Conservation (phyloP, 768 basidiomycete genomes). For the Pulveroboletus sp. region DNA sequence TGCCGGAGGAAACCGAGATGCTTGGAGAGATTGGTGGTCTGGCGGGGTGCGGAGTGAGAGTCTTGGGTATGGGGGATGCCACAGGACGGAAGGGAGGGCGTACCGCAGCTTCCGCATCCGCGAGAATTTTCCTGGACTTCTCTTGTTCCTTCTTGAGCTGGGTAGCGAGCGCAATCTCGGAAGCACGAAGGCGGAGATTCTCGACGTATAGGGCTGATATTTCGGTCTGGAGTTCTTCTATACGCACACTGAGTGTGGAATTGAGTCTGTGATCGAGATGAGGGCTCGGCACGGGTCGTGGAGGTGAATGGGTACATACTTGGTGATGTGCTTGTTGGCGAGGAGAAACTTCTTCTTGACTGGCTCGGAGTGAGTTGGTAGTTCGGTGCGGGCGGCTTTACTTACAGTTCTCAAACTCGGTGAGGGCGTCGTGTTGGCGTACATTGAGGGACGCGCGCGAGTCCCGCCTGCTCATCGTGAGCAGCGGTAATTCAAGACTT, state of each 20-base stretch:
- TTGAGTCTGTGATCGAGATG: slow-evolving; percentile 54
- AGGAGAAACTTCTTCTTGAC: slow-evolving; percentile 92
- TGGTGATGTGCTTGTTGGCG: slow-evolving; percentile 89
- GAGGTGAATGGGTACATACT: slow-evolving; percentile 44
- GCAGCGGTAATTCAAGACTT: slow-evolving; percentile 10
- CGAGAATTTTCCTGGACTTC: slow-evolving; percentile 66
- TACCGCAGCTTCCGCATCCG: slow-evolving; percentile 74
- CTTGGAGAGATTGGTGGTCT: slow-evolving; percentile 61
- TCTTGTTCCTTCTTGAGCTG: slow-evolving; percentile 80
- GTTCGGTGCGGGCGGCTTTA: slow-evolving; percentile 5
- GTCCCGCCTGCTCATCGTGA: slow-evolving; percentile 35
- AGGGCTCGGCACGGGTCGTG: slow-evolving; percentile 8
- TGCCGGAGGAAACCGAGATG: slow-evolving; percentile 64
- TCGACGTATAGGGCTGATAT: slow-evolving; percentile 79
- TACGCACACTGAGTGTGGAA: slow-evolving; percentile 76
- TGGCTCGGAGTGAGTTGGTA: slow-evolving; percentile 35
- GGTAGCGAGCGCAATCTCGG: slow-evolving; percentile 69
- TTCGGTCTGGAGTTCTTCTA: slow-evolving; percentile 81
- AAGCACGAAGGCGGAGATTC: slow-evolving; percentile 76
- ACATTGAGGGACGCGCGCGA: slow-evolving; percentile 47
- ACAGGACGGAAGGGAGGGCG: slow-evolving; percentile 28
- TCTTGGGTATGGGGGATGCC: slow-evolving; percentile 10
- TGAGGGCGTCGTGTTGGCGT: slow-evolving; percentile 74
- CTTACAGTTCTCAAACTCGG: slow-evolving; percentile 84
- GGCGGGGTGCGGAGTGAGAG: slow-evolving; percentile 1